Evolutionary conservation across 257 asterid species (phyloP).

Genomic region (Solanum dulcamara): DNA sequence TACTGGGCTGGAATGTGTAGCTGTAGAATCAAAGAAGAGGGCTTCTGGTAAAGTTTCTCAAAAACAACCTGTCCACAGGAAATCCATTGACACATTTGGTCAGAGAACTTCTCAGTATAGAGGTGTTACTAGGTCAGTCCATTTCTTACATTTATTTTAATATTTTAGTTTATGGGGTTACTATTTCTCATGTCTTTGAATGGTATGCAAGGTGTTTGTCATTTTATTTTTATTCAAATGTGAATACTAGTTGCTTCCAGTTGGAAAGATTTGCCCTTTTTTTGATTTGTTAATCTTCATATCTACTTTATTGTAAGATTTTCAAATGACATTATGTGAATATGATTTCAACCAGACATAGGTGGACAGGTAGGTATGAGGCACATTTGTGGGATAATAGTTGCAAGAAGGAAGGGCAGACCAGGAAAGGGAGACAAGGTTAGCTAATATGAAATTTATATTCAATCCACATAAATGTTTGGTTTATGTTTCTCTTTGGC

Average conservation of each 20-base stretch:
- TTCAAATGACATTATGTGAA: not conserved
- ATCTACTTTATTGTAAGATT: not conserved
- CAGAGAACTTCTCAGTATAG: constrained; percentile 96
- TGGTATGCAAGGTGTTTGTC: not conserved
- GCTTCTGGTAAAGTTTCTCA: constrained; percentile 28
- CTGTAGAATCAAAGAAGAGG: constrained; percentile 61
- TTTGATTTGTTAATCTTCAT: not conserved
- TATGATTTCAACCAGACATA: constrained; percentile 7
- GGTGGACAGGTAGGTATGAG: constrained; percentile 25
- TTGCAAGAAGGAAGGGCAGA: constrained; percentile 22
- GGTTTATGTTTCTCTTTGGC: constrained; percentile 10
- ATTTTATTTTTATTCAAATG: not conserved
- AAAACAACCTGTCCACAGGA: constrained; percentile 71
- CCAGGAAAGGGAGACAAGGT: constrained; percentile 27
- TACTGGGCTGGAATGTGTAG: constrained; percentile 22
- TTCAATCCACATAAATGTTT: not conserved
- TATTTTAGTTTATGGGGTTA: not conserved
- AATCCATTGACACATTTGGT: constrained; percentile 90
- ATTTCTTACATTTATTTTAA: not conserved
- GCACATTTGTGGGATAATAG: constrained; percentile 27
- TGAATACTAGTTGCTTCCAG: not conserved
- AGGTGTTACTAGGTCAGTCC: constrained; percentile 77
- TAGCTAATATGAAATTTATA: not conserved
- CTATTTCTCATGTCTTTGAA: not conserved
- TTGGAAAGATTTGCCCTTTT: not conserved